A percentile compares a stretch with the other conserved stretches of the same genome.
These are phyloP conservation scores for Gossypium sturtianum DNA, from an alignment of 345 rosid species.

Conservation along the genomic window DNA sequence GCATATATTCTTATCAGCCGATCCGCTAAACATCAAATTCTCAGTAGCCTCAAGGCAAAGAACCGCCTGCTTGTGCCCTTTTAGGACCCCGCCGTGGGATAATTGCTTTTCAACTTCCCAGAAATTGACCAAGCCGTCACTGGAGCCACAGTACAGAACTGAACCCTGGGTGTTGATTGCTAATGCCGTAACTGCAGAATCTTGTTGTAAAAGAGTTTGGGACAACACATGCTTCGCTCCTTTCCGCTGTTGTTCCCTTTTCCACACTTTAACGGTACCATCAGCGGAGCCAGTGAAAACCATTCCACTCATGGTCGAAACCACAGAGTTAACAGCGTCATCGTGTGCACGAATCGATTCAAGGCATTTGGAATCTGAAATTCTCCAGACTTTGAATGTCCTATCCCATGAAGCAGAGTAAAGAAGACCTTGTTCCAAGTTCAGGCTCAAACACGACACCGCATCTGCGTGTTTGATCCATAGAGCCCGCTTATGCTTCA, in stretches of 20 bases:
- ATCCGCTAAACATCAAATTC: slow-evolving; percentile 74
- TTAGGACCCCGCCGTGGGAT: slow-evolving; percentile 67
- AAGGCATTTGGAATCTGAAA: slow-evolving; percentile 77
- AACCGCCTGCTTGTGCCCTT: slow-evolving; percentile 87
- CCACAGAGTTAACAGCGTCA: slow-evolving; percentile 88
- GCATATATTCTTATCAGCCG: slow-evolving; percentile 94
- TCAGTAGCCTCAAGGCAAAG: slow-evolving; percentile 75
- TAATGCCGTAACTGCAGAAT: slow-evolving; percentile 83
- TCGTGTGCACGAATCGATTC: slow-evolving; percentile 84
- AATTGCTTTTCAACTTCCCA: slow-evolving; percentile 76
- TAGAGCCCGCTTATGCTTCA: slow-evolving; percentile 54
- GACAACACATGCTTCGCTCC: slow-evolving; percentile 47
- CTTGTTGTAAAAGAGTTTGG: slow-evolving; percentile 68
- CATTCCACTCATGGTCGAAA: slow-evolving; percentile 40
- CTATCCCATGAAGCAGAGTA: slow-evolving; percentile 96
- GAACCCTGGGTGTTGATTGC: slow-evolving; percentile 44
- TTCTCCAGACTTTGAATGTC: slow-evolving; percentile 85
- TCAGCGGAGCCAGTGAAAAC: slow-evolving; percentile 92
- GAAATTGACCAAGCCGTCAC: slow-evolving; percentile 81
- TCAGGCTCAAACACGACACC: slow-evolving; percentile 71
- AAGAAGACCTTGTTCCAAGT: slow-evolving; percentile 52
- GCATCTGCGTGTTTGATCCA: slow-evolving; percentile 98
- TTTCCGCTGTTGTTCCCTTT: slow-evolving; percentile 49
- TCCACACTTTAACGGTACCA: slow-evolving; percentile 89
- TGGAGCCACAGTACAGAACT: slow-evolving; percentile 73